phyloP scores from a whole-genome alignment of 2,329 filamentous ascomycete species.

The Paraconiothyrium sp. region DNA sequence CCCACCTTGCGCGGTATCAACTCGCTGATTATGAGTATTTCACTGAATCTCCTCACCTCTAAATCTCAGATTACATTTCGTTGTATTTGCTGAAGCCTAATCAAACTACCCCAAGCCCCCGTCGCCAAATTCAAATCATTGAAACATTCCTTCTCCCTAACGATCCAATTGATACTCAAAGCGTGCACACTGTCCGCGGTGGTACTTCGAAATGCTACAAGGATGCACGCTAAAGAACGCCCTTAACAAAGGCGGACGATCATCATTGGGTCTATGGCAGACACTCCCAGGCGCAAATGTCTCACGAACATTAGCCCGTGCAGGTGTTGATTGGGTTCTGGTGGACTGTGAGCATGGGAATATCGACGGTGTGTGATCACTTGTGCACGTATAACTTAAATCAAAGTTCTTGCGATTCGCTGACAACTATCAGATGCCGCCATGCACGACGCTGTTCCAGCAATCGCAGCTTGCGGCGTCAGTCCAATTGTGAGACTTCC shows the following conservation, averaged over 20 bases:
- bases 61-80: too few species aligned
- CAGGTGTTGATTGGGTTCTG: conserved; percentile 2
- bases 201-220: not conserved
- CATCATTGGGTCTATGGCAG: conserved; percentile 2
- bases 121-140: not conserved
- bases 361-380: conserved; percentile 2
- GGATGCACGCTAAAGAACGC: not conserved
- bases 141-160: not conserved
- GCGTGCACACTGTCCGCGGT: not conserved
- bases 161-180: not conserved
- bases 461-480: conserved; percentile 4
- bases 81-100: too few species aligned
- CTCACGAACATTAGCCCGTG: not conserved
- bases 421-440: not conserved
- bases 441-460: conserved; percentile 7
- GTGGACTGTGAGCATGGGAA: conserved; percentile 7
- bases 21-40: too few species aligned
- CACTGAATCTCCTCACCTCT: too few species aligned
- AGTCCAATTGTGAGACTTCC: conserved; percentile 3
- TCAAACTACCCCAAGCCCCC: not conserved
- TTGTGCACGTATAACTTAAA: not conserved
- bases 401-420: too few species aligned
- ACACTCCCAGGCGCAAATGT: conserved; percentile 3
- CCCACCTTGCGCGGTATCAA: too few species aligned
- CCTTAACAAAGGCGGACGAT: not conserved